phyloP scores from a whole-genome alignment of 768 basidiomycete species.

The Favolaschia claudopus region DNA sequence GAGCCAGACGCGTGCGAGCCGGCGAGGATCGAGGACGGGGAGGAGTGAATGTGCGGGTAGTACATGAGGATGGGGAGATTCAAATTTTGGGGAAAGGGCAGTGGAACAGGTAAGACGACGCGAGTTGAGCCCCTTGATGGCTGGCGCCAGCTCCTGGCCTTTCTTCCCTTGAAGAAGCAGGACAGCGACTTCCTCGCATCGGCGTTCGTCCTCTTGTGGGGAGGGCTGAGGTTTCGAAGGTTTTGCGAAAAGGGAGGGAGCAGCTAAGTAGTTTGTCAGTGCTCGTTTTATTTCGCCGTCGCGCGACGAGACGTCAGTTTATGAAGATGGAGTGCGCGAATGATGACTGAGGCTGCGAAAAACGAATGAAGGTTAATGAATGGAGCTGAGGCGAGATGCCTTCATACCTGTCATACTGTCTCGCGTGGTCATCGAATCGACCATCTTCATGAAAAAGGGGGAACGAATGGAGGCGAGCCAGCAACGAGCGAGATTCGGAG shows the following conservation, averaged over 20 bases:
- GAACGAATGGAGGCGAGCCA: no score
- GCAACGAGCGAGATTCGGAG: no score
- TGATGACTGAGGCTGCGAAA: no score
- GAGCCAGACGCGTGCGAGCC: conserved; percentile 21
- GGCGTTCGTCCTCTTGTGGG: conserved; percentile 64
- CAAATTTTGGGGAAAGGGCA: conserved; percentile 9
- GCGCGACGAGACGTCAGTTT: no score
- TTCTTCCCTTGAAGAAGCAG: conserved; percentile 74
- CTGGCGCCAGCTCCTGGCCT: conserved; percentile 70
- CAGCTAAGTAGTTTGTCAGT: no score
- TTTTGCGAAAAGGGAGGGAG: conserved; percentile 35
- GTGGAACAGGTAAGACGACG: conserved; percentile 28
- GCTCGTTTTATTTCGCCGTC: no score
- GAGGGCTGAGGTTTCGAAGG: conserved; percentile 34
- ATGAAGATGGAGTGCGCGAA: no score
- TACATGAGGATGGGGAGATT: conserved; percentile 24
- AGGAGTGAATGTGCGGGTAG: conserved; percentile 13
- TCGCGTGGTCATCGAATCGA: no score
- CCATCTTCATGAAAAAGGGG: no score
- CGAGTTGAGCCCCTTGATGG: conserved; percentile 61
- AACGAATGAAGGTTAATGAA: no score
- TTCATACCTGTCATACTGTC: no score
- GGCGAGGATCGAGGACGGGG: conserved; percentile 21
- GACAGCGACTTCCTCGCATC: conserved; percentile 73
- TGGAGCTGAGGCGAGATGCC: no score